These are phyloP conservation scores for Cutaneotrichosporon cutaneum DNA, from an alignment of 1,284 basidiomycete genomes.

Conservation along the genomic window DNA sequence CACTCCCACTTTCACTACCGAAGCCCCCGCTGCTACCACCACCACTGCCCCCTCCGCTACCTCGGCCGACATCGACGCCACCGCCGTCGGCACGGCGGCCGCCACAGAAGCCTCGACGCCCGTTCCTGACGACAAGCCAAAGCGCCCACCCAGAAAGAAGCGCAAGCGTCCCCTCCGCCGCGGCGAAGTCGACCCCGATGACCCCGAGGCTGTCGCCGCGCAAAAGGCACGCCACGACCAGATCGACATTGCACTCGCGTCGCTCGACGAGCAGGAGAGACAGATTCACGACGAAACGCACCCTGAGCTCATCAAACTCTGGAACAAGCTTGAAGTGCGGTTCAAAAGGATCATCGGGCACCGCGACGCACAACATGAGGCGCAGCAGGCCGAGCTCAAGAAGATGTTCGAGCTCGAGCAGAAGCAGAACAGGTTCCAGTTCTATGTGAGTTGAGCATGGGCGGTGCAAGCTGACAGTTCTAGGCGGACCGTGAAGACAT, in stretches of 20 bases:
- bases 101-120: constrained; percentile 1
- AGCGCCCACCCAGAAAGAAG: constrained; percentile 36
- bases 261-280: constrained; percentile 37
- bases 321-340: constrained; percentile 35
- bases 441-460: constrained; percentile 25
- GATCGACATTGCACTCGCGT: constrained; percentile 33
- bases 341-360: constrained; percentile 23
- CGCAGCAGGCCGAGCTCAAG: constrained; percentile 25
- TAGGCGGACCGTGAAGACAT: constrained; percentile 31
- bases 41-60: background rate
- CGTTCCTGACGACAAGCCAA: constrained; percentile 17
- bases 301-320: constrained; percentile 32
- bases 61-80: background rate
- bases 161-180: constrained; percentile 42
- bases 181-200: constrained; percentile 51
- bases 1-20: background rate
- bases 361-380: constrained; percentile 18
- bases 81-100: constrained; percentile 1
- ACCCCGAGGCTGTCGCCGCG: constrained; percentile 42
- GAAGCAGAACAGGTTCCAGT: constrained; percentile 22
- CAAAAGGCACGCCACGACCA: constrained; percentile 31
- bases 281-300: constrained; percentile 30
- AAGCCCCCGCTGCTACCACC: background rate
- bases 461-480: constrained; percentile 9
- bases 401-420: constrained; percentile 10